Evolutionary conservation across 176 grass and related monocot species (phyloP).

Genomic region (Areca catechu): DNA sequence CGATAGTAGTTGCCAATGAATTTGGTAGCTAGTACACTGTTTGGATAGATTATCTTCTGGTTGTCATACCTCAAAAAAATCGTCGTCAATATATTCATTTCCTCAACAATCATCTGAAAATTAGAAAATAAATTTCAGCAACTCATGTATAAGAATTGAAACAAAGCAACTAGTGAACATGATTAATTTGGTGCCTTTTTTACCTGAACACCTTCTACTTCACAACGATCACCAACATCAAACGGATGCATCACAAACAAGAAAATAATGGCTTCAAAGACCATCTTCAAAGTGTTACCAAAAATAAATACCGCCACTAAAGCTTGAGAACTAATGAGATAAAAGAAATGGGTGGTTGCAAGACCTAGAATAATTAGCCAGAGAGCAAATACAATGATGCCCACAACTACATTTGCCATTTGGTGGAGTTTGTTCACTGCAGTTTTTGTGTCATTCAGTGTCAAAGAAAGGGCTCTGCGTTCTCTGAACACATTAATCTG

Average conservation of each 20-base stretch:
- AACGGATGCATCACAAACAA: conserved; percentile 94
- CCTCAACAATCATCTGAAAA: conserved; percentile 76
- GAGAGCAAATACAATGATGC: conserved; percentile 58
- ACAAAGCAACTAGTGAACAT: background rate
- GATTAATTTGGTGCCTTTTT: background rate
- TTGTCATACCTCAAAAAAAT: conserved; percentile 92
- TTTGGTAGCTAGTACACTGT: conserved; percentile 53
- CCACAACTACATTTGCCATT: conserved; percentile 73
- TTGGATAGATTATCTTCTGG: conserved; percentile 78
- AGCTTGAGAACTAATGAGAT: conserved; percentile 73
- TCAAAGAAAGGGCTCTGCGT: conserved; percentile 84
- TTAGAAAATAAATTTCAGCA: conserved; percentile 13
- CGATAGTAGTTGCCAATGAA: conserved; percentile 83
- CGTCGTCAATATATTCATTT: conserved; percentile 98
- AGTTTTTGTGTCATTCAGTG: conserved; percentile 96
- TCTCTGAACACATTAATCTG: conserved; percentile 84
- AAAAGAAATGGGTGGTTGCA: conserved; percentile 68
- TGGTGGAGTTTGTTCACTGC: conserved; percentile 95
- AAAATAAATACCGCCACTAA: conserved; percentile 77
- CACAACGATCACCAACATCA: conserved; percentile 83
- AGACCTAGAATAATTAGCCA: conserved; percentile 75
- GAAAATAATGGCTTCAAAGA: conserved; percentile 91
- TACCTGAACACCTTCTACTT: conserved; percentile 79
- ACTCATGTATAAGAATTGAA: background rate
- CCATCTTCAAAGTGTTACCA: conserved; percentile 77